phyloP scores from a whole-genome alignment of 2,329 filamentous ascomycete genomes.

The Diaporthe eres region DNA sequence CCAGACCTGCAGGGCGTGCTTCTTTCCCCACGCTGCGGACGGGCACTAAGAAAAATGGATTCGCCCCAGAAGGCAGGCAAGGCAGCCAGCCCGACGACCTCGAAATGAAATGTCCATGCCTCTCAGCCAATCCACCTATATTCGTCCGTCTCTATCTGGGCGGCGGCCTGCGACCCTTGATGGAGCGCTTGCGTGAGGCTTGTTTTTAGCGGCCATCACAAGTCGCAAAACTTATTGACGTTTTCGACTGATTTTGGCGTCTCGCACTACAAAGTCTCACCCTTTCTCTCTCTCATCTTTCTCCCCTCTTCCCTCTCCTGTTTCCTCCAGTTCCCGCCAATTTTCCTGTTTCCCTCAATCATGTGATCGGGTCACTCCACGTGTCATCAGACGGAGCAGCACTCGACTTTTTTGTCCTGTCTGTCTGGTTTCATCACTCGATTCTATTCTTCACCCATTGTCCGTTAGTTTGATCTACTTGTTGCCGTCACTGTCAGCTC shows the following conservation, averaged over 20 bases:
- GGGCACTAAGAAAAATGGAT: conserved; percentile 31
- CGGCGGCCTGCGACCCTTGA: not conserved
- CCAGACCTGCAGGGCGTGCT: not conserved
- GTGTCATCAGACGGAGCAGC: conserved; percentile 10
- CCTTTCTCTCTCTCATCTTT: not conserved
- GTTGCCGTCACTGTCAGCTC: conserved; percentile 16
- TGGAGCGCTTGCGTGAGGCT: conserved; percentile 2
- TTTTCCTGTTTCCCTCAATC: conserved; percentile 19
- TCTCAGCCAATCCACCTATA: not conserved
- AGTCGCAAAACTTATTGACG: not conserved
- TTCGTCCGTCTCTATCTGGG: not conserved
- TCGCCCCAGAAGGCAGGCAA: conserved; percentile 7
- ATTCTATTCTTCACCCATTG: not conserved
- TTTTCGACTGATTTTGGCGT: conserved; percentile 3
- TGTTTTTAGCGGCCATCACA: not conserved
- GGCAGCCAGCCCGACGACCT: not conserved
- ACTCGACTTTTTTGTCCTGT: not conserved
- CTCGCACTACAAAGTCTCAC: not conserved
- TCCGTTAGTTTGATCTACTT: not conserved
- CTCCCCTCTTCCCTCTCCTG: not conserved
- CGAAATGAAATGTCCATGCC: not conserved
- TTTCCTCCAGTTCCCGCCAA: not conserved
- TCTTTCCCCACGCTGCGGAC: conserved; percentile 14
- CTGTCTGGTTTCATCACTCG: not conserved
- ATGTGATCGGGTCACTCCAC: conserved; percentile 31